A percentile compares a stretch with the other conserved stretches of the same genome.
phyloP scores from a whole-genome alignment of 2,329 filamentous ascomycete species.

The Cladosporium halotolerans region DNA sequence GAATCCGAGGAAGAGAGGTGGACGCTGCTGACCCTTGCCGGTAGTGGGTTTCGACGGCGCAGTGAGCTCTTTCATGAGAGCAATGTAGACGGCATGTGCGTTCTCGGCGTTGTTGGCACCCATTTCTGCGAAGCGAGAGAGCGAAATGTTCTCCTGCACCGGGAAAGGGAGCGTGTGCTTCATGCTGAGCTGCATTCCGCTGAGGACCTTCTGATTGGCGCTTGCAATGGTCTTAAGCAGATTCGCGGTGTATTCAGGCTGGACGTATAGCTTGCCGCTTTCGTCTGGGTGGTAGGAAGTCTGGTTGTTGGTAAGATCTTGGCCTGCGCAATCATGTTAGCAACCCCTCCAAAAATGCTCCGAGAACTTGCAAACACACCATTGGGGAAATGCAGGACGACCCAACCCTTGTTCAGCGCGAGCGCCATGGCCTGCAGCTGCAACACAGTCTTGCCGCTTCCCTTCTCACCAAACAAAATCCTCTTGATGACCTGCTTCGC shows the following conservation, averaged over 20 bases:
- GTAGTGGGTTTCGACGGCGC: slow-evolving; percentile 35
- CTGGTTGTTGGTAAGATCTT: slow-evolving; percentile 72
- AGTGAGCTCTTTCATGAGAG: slow-evolving; percentile 74
- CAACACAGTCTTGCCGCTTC: slow-evolving; percentile 81
- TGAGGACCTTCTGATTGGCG: slow-evolving; percentile 64
- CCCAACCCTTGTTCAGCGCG: slow-evolving; percentile 75
- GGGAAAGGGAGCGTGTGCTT: slow-evolving; percentile 54
- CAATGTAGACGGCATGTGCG: slow-evolving; percentile 73
- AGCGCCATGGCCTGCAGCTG: slow-evolving; percentile 77
- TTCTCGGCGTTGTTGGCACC: slow-evolving; percentile 68
- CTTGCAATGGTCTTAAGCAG: slow-evolving; percentile 67
- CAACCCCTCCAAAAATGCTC: background rate
- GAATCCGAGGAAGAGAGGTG: slow-evolving; percentile 65
- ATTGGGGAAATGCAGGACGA: slow-evolving; percentile 85
- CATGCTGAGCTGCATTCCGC: slow-evolving; percentile 44
- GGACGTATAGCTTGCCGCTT: slow-evolving; percentile 56
- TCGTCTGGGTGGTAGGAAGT: slow-evolving; percentile 69
- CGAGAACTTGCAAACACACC: slow-evolving; percentile 47
- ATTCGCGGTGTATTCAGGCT: slow-evolving; percentile 69
- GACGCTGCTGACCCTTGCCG: slow-evolving; percentile 41
- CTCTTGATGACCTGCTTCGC: slow-evolving; percentile 52
- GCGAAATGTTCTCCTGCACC: slow-evolving; percentile 52
- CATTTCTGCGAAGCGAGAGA: slow-evolving; percentile 62
- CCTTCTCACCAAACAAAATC: slow-evolving; percentile 66
- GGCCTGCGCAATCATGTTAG: slow-evolving; percentile 45